Evolutionary conservation across 148 eudicot species (phyloP).

Genomic region (Rhododendron simsii): DNA sequence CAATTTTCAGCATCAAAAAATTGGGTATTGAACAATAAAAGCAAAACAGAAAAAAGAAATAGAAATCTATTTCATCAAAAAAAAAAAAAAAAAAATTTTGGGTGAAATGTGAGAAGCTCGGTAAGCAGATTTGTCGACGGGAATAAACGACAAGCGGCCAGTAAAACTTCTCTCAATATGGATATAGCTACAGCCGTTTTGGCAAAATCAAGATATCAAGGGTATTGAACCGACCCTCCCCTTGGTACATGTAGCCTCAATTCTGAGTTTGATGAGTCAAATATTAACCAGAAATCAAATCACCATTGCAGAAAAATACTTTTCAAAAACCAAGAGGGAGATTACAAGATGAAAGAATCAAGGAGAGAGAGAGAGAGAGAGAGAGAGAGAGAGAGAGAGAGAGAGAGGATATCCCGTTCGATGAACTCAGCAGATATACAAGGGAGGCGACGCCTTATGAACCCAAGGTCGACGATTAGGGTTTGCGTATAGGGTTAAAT

Average conservation of each 20-base stretch:
- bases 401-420: no score
- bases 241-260: slow-evolving; percentile 12
- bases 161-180: slow-evolving; percentile 22
- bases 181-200: slow-evolving; percentile 15
- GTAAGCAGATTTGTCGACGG: slow-evolving; percentile 22
- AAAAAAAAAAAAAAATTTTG: no score
- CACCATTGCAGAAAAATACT: not conserved
- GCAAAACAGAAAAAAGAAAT: not conserved
- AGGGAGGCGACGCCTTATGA: no score
- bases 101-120: slow-evolving; percentile 21
- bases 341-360: no score
- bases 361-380: no score
- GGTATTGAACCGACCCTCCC: not conserved
- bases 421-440: not conserved
- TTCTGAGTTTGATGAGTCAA: not conserved
- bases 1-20: no score
- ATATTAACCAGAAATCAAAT: not conserved
- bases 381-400: not conserved
- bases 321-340: no score
- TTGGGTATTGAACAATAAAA: not conserved
- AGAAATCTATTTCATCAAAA: no score
- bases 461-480: not conserved
- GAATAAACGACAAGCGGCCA: slow-evolving; percentile 24
- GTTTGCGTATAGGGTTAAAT: not conserved
- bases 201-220: slow-evolving; percentile 3